Evolutionary conservation across 2,329 filamentous ascomycete genomes (phyloP).

Genomic region (Beauveria bassiana): DNA sequence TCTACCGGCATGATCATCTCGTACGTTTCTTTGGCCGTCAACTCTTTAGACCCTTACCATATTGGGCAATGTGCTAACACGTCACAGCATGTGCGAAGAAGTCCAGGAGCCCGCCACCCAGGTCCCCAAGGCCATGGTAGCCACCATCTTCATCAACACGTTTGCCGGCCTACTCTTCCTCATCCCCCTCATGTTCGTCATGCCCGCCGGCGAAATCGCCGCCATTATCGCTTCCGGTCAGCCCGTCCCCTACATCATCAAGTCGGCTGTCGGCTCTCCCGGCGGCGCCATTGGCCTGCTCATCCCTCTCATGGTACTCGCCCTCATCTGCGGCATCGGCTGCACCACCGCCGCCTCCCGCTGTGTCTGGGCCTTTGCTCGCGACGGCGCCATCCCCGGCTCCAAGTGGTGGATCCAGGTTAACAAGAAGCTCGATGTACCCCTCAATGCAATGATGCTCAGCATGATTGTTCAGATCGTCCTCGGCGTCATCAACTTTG

Average conservation of each 20-base stretch:
- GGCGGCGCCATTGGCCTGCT: constrained; percentile 56
- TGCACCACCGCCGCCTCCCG: constrained; percentile 63
- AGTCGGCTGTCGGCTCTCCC: constrained; percentile 50
- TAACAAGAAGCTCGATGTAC: constrained; percentile 54
- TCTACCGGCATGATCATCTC: constrained; percentile 75
- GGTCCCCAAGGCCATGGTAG: constrained; percentile 66
- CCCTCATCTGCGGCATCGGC: constrained; percentile 58
- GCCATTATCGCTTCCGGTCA: constrained; percentile 47
- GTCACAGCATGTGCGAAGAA: constrained; percentile 62
- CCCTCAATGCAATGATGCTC: constrained; percentile 66
- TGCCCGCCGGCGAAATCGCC: constrained; percentile 53
- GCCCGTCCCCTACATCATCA: constrained; percentile 58
- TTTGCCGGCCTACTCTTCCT: constrained; percentile 60
- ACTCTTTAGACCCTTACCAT: background rate
- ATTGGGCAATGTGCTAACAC: background rate
- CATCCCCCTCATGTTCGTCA: constrained; percentile 60
- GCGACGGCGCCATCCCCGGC: constrained; percentile 62
- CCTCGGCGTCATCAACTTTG: constrained; percentile 62
- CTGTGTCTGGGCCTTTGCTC: constrained; percentile 62
- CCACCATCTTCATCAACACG: constrained; percentile 59
- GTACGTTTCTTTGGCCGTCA: constrained; percentile 35
- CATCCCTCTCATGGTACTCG: constrained; percentile 58
- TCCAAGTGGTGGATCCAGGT: constrained; percentile 53
- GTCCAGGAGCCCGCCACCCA: constrained; percentile 57
- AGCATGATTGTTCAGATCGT: constrained; percentile 57